phyloP scores from a whole-genome alignment of 108 stramenopile genomes.

The Parmales sp. region DNA sequence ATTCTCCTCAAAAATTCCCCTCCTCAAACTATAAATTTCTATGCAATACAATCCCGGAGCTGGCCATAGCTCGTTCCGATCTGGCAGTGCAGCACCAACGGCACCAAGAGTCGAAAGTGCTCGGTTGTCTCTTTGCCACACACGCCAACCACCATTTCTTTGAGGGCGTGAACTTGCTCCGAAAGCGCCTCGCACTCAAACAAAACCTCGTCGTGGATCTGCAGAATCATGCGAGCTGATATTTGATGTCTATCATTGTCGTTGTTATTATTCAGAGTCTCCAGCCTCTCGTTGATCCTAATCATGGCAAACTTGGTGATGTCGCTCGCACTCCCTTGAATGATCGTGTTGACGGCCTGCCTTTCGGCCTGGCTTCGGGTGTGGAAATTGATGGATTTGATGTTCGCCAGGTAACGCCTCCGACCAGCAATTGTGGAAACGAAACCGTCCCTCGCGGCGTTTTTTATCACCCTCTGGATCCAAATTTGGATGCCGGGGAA shows the following conservation, averaged over 20 bases:
- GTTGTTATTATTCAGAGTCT: no score
- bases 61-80: no score
- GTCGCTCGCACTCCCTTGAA: slow-evolving; percentile 52
- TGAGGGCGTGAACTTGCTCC: not conserved
- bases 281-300: slow-evolving; percentile 22
- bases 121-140: no score
- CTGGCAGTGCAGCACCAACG: no score
- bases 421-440: slow-evolving; percentile 13
- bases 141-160: not conserved
- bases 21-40: no score
- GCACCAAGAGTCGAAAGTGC: no score
- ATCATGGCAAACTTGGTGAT: slow-evolving; percentile 54
- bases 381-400: slow-evolving; percentile 26
- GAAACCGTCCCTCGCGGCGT: slow-evolving; percentile 19
- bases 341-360: slow-evolving; percentile 54
- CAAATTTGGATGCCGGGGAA: slow-evolving; percentile 34
- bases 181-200: slow-evolving; percentile 14
- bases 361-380: slow-evolving; percentile 42
- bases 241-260: no score
- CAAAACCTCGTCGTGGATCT: slow-evolving; percentile 51
- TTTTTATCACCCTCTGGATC: slow-evolving; percentile 27
- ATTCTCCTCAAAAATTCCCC: no score
- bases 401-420: slow-evolving; percentile 26
- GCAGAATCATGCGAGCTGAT: slow-evolving; percentile 15
- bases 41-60: no score